Base-by-base conservation (phyloP, 148 eudicot genomes). In the Simmondsia chinensis region DNA sequence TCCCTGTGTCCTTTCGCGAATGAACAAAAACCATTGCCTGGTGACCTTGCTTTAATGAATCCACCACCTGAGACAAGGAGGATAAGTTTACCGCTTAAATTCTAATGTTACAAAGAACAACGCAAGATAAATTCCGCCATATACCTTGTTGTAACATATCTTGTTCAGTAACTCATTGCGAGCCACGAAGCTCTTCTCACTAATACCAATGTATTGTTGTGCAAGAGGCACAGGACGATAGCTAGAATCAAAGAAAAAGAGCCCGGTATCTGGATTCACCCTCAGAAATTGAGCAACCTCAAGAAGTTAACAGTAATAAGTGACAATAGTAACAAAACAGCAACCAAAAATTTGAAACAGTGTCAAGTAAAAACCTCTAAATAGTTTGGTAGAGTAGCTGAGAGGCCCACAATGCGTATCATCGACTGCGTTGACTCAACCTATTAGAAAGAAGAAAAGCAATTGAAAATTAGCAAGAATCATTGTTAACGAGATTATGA, bases 191-290 rank as follows among this genome's bases (percentile, higher is more conserved):
- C 76, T 91, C 39, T 67, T 79, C 66, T 91, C 97, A 52, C 73
- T 79, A 43, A 91, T 79, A 49, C 97, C 97, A 64, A 91, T 82
- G 63, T 91, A 91, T 59, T 82, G 88, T 48, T 91, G 97, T 8
- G 91, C 87, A 56, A 91, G 97, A 57, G 97, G 97, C 52, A 91
- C 97, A 25, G 97, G 97, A 55, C 97, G 95, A 54, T 85, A 91
- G 71, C 88, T 85, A 20, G 97, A 79, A 72, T 91, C 97, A 72
- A 91, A 91, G 80, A 91, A 91, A 72, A 91, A 91, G 24, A 91
- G 72, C 48, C 97, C 97, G 11, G 60, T 20, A 15, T 85, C 95
- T 41, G 95, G 76, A 76, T 82, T 91, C 47, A 91, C 97, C 70
- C 97, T 79, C 74, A 91, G 67, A 58, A 91, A 91, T 59, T 85